Evolutionary conservation across 1,284 basidiomycete genomes (phyloP).

Genomic region (Cutaneotrichosporon daszewskae): DNA sequence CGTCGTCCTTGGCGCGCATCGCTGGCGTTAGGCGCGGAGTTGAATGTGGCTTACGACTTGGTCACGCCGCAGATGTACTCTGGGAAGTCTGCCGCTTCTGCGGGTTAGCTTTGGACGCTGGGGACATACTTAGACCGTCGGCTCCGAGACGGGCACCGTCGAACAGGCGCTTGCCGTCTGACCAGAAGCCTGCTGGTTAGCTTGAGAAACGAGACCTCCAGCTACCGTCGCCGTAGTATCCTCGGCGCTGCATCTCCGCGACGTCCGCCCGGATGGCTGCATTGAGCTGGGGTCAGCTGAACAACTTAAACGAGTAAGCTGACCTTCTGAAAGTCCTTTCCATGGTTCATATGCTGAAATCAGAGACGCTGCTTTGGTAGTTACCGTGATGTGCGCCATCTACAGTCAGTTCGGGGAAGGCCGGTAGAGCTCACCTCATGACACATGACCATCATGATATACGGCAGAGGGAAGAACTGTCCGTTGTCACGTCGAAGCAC

Average conservation of each 20-base stretch:
- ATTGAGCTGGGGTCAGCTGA: constrained; percentile 29
- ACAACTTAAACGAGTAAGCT: background rate
- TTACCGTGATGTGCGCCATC: constrained; percentile 46
- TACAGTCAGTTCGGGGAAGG: constrained; percentile 13
- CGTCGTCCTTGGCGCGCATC: constrained; percentile 34
- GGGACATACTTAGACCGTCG: constrained; percentile 31
- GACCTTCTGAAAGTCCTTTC: constrained; percentile 43
- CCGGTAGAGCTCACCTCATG: constrained; percentile 43
- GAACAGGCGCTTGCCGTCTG: constrained; percentile 35
- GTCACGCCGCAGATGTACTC: constrained; percentile 44
- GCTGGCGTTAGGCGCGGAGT: constrained; percentile 8
- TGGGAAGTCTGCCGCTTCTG: constrained; percentile 36
- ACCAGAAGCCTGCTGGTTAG: constrained; percentile 38
- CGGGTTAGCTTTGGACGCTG: background rate
- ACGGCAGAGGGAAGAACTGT: constrained; percentile 40
- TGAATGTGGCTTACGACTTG: constrained; percentile 22
- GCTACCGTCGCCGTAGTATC: constrained; percentile 45
- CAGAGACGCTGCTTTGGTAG: background rate
- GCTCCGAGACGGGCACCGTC: constrained; percentile 39
- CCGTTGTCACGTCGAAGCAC: constrained; percentile 44
- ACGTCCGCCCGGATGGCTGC: constrained; percentile 42
- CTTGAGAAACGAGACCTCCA: background rate
- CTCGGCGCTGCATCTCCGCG: constrained; percentile 30
- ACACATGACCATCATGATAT: constrained; percentile 44
- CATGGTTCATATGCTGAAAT: constrained; percentile 47